phyloP scores from a whole-genome alignment of 169 alveolate genomes.

The Plasmodium coatneyi region DNA sequence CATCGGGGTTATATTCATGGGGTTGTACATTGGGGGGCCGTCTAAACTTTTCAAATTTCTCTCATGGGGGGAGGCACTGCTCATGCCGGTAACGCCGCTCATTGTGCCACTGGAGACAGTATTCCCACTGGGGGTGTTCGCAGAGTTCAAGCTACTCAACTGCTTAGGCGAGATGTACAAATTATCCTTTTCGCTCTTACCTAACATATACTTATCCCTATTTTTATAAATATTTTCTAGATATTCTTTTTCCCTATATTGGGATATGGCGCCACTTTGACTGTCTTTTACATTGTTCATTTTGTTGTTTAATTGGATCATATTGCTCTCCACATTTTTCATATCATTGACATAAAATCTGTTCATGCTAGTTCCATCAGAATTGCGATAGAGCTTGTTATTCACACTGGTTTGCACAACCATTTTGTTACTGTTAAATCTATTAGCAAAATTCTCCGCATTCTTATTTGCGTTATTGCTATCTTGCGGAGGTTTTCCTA shows the following conservation, averaged over 20 bases:
- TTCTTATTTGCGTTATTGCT: background rate
- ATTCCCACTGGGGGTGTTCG: background rate
- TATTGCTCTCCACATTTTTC: conserved; percentile 51
- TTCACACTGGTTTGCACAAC: conserved; percentile 35
- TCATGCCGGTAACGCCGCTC: background rate
- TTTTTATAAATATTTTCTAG: conserved; percentile 32
- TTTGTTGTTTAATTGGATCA: conserved; percentile 22
- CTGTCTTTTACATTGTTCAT: conserved; percentile 26
- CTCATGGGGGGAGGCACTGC: background rate
- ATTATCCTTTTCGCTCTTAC: conserved; percentile 41
- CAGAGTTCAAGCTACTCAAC: conserved; percentile 14
- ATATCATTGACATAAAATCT: conserved; percentile 38
- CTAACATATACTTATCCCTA: conserved; percentile 47
- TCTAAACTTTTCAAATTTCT: conserved; percentile 13
- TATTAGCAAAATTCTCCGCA: conserved; percentile 2
- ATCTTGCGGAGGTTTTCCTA: conserved; percentile 7
- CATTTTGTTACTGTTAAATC: conserved; percentile 19
- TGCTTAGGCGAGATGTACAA: conserved; percentile 21
- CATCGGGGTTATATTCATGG: conserved; percentile 14
- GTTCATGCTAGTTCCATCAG: conserved; percentile 19
- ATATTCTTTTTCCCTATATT: conserved; percentile 51
- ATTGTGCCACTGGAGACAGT: too few relatives aligned
- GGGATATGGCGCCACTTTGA: conserved; percentile 8
- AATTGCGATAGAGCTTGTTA: conserved; percentile 4
- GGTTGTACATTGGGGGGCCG: background rate